Percentiles rank a stretch among this genome's conserved stretches.
These are phyloP conservation scores for Pisolithus orientalis DNA, from an alignment of 768 basidiomycete species.

Conservation along the genomic window DNA sequence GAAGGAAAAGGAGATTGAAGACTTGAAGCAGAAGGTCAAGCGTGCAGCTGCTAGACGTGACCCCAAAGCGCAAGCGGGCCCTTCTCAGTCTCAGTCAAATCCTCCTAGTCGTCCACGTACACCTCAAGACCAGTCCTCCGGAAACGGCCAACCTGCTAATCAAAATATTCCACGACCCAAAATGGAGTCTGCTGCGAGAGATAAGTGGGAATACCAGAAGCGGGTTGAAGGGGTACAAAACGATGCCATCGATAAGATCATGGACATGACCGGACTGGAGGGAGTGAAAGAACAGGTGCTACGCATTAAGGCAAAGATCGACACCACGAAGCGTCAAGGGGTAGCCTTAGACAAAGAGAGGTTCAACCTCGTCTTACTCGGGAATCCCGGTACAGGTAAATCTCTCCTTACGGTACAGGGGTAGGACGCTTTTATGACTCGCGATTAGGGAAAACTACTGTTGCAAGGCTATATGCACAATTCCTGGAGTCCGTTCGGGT, in stretches of 20 bases:
- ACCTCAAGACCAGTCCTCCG: neutral
- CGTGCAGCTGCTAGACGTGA: constrained; percentile 2
- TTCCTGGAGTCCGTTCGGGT: constrained; percentile 51
- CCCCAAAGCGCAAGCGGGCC: neutral
- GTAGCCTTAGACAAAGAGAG: constrained; percentile 48
- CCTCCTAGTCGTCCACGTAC: constrained; percentile 1
- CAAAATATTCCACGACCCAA: constrained; percentile 3
- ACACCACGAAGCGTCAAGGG: constrained; percentile 47
- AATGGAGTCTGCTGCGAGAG: constrained; percentile 32
- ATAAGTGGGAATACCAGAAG: constrained; percentile 57
- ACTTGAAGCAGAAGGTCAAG: constrained; percentile 16
- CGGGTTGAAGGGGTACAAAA: constrained; percentile 45
- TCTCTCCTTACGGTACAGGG: neutral
- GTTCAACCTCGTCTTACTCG: constrained; percentile 56
- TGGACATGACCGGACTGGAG: constrained; percentile 67
- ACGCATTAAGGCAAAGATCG: constrained; percentile 53
- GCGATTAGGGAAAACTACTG: constrained; percentile 57
- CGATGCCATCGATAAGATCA: constrained; percentile 53
- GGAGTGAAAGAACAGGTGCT: constrained; percentile 56
- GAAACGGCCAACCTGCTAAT: constrained; percentile 3
- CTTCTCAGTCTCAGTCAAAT: constrained; percentile 1
- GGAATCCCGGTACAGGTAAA: constrained; percentile 72
- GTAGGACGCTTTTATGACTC: neutral
- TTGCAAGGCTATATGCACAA: constrained; percentile 58
- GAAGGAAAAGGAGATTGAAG: constrained; percentile 42